Evolutionary conservation across 2,329 filamentous ascomycete genomes (phyloP).

Genomic region (Endocalyx cinctus): DNA sequence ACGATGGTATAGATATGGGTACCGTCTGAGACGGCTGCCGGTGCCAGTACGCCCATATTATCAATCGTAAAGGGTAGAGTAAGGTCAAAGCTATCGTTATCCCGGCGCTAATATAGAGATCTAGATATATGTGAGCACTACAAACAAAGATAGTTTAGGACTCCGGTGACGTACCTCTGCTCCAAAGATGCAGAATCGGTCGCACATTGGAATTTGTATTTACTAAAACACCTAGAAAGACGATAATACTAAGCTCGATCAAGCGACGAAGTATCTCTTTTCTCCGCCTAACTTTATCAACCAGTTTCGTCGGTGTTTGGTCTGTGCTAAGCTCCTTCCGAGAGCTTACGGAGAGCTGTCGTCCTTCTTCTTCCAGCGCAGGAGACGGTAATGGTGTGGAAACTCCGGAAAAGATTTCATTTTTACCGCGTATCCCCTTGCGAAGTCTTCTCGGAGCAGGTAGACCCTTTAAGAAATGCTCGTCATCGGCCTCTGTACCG

Average conservation of each 20-base stretch:
- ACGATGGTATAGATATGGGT: conserved; percentile 56
- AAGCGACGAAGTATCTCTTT: conserved; percentile 49
- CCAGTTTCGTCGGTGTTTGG: conserved; percentile 21
- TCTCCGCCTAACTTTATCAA: conserved; percentile 37
- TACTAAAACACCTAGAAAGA: conserved; percentile 44
- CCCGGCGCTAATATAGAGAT: conserved; percentile 34
- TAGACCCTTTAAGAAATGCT: conserved; percentile 79
- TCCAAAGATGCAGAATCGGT: conserved; percentile 42
- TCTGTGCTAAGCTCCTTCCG: conserved; percentile 17
- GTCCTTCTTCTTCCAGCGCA: conserved; percentile 34
- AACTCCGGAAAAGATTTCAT: conserved; percentile 49
- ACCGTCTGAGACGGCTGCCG: conserved; percentile 32
- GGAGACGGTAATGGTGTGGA: conserved; percentile 54
- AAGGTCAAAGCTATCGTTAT: conserved; percentile 35
- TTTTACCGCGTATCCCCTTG: conserved; percentile 69
- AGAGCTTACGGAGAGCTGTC: conserved; percentile 13
- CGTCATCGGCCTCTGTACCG: conserved; percentile 92
- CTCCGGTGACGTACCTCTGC: conserved; percentile 42
- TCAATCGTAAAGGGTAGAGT: conserved; percentile 58
- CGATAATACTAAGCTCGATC: conserved; percentile 49
- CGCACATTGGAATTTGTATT: conserved; percentile 42
- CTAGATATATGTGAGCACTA: conserved; percentile 28
- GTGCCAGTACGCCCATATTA: conserved; percentile 41
- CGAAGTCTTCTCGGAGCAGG: conserved; percentile 74
- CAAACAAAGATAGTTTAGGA: no score